phyloP scores from a whole-genome alignment of 345 rosid genomes.

The Odontarrhena argentea region DNA sequence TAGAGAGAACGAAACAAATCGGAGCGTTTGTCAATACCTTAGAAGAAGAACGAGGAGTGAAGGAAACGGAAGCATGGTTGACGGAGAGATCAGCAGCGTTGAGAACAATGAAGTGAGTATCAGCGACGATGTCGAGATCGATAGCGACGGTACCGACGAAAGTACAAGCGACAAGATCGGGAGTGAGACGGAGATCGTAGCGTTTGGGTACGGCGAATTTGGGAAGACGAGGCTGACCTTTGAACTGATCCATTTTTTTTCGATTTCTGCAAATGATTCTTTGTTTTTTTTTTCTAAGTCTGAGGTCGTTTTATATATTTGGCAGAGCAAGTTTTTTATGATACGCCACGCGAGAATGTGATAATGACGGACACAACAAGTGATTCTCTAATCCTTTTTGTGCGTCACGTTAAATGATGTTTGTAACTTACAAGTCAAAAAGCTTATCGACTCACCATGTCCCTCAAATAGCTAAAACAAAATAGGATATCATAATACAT shows the following conservation, averaged over 20 bases:
- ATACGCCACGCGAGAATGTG: conserved; percentile 30
- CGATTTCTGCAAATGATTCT: not conserved
- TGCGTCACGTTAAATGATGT: not conserved
- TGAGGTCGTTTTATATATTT: conserved; percentile 10
- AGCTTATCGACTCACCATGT: not conserved
- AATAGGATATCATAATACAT: too few relatives aligned
- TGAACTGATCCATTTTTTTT: conserved; percentile 73
- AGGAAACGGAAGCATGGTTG: conserved; percentile 53
- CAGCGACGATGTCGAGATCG: conserved; percentile 59
- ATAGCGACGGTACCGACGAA: conserved; percentile 67
- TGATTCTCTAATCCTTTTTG: not conserved
- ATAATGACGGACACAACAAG: not conserved
- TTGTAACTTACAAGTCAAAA: not conserved
- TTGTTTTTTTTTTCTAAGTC: not conserved
- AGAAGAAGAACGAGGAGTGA: conserved; percentile 48
- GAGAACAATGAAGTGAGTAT: conserved; percentile 76
- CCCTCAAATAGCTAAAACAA: too few relatives aligned
- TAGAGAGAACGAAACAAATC: not conserved
- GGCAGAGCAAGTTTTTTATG: conserved; percentile 3
- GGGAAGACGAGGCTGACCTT: conserved; percentile 87
- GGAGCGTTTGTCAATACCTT: conserved; percentile 45
- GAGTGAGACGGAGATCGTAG: conserved; percentile 73
- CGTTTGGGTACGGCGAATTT: conserved; percentile 80
- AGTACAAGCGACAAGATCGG: conserved; percentile 74
- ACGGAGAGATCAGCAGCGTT: conserved; percentile 90